Percentiles rank a stretch among this genome's conserved stretches.
phyloP scores from a whole-genome alignment of 2,329 filamentous ascomycete species.

The Aureobasidium melanogenum region DNA sequence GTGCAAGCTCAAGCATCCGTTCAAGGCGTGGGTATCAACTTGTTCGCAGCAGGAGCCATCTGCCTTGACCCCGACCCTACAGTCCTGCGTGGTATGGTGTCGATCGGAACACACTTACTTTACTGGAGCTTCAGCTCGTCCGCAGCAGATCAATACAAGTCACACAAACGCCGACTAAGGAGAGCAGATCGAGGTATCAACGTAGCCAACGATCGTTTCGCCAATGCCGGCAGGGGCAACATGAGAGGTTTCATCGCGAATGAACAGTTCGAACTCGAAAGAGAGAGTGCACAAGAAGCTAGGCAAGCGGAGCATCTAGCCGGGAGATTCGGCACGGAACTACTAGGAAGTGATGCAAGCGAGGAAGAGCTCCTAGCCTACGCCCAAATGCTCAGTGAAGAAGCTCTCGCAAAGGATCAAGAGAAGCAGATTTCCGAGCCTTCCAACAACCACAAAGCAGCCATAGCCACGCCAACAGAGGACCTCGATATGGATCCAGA shows the following conservation, averaged over 20 bases:
- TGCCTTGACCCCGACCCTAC: slow-evolving; percentile 82
- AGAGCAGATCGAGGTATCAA: slow-evolving; percentile 59
- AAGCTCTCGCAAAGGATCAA: slow-evolving; percentile 44
- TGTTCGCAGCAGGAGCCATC: slow-evolving; percentile 75
- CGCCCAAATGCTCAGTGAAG: slow-evolving; percentile 53
- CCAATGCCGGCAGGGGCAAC: slow-evolving; percentile 56
- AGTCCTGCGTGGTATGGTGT: slow-evolving; percentile 73
- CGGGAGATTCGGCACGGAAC: slow-evolving; percentile 73
- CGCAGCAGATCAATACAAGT: slow-evolving; percentile 61
- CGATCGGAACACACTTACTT: slow-evolving; percentile 75
- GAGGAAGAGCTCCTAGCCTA: slow-evolving; percentile 57
- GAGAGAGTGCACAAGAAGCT: slow-evolving; percentile 57
- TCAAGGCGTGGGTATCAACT: slow-evolving; percentile 61
- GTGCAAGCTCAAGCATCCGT: slow-evolving; percentile 59
- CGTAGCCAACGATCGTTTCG: slow-evolving; percentile 48
- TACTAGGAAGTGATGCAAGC: slow-evolving; percentile 48
- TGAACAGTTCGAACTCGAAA: slow-evolving; percentile 72
- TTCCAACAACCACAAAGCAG: slow-evolving; percentile 27
- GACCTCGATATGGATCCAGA: slow-evolving; percentile 46
- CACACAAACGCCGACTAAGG: slow-evolving; percentile 69
- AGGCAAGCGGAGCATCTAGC: slow-evolving; percentile 64
- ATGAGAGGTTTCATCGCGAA: slow-evolving; percentile 75
- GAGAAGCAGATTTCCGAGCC: slow-evolving; percentile 36
- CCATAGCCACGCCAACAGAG: slow-evolving; percentile 16
- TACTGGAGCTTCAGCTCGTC: slow-evolving; percentile 94